A percentile compares a stretch with the other conserved stretches of the same genome.
Conservation (phyloP, 805 yeast species). For the Wickerhamiella kurtzmanii region DNA sequence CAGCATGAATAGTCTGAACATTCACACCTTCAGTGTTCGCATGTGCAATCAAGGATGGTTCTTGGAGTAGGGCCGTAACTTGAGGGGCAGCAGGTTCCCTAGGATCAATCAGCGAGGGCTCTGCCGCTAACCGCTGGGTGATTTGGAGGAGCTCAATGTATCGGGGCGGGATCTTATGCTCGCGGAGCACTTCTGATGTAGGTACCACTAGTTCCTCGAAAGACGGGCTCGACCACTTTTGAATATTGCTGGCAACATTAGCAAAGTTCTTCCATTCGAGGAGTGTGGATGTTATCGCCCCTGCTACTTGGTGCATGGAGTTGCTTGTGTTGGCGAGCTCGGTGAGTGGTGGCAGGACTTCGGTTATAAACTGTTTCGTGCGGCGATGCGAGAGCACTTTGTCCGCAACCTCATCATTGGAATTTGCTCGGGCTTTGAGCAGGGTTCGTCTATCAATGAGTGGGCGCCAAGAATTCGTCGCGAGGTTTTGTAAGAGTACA, state of each 20-base stretch:
- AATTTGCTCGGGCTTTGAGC: background rate
- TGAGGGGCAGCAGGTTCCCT: conserved; percentile 3
- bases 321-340: background rate
- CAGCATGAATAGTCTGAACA: conserved; percentile 12
- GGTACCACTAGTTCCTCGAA: background rate
- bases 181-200: background rate
- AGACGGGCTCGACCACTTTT: background rate
- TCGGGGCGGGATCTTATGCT: conserved; percentile 1
- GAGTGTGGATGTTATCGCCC: background rate
- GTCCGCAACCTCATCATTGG: background rate
- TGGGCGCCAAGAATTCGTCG: conserved; percentile 3
- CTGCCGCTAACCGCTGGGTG: background rate
- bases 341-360: background rate
- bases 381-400: background rate
- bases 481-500: conserved; percentile 10
- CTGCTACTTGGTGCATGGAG: background rate
- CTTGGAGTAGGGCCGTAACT: conserved; percentile 1
- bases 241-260: background rate
- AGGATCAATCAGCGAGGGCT: background rate
- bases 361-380: background rate
- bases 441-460: background rate
- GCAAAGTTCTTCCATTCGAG: background rate
- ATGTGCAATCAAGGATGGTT: background rate
- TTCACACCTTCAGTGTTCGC: conserved; percentile 1
- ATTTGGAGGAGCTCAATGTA: background rate